Conservation (phyloP, 371 early-diverging fungal genomes). For the Circinella umbellata region DNA sequence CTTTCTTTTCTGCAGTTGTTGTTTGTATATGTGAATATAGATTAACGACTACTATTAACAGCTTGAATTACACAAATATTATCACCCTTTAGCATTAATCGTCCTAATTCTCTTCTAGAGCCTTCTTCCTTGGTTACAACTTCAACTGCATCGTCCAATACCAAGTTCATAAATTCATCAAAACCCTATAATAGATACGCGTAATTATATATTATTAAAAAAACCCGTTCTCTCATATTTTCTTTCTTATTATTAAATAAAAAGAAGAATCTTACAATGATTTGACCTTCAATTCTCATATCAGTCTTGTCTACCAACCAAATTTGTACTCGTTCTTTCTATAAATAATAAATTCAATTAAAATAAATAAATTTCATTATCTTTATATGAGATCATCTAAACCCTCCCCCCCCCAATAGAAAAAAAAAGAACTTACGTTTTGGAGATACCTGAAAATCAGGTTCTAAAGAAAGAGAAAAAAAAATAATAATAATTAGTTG, state of each 20-base stretch:
- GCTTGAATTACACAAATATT: slow-evolving; percentile 79
- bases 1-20: too few relatives aligned
- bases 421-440: slow-evolving; percentile 54
- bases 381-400: not conserved
- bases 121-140: slow-evolving; percentile 73
- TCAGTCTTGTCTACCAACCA: slow-evolving; percentile 93
- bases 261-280: slow-evolving; percentile 68
- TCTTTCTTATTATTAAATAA: not conserved
- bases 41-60: slow-evolving; percentile 2
- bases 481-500: not conserved
- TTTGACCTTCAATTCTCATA: slow-evolving; percentile 89
- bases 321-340: slow-evolving; percentile 90
- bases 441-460: slow-evolving; percentile 84
- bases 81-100: slow-evolving; percentile 91
- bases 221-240: not conserved
- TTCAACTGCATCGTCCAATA: slow-evolving; percentile 90
- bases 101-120: slow-evolving; percentile 49
- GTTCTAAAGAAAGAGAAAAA: slow-evolving; percentile 58
- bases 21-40: too few relatives aligned
- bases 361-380: not conserved
- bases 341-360: slow-evolving; percentile 4
- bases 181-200: slow-evolving; percentile 78
- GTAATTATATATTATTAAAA: slow-evolving; percentile 5
- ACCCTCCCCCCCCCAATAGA: not conserved
- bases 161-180: slow-evolving; percentile 97